phyloP scores from a whole-genome alignment of 75 land plant genomes.

The Cryptomeria japonica region DNA sequence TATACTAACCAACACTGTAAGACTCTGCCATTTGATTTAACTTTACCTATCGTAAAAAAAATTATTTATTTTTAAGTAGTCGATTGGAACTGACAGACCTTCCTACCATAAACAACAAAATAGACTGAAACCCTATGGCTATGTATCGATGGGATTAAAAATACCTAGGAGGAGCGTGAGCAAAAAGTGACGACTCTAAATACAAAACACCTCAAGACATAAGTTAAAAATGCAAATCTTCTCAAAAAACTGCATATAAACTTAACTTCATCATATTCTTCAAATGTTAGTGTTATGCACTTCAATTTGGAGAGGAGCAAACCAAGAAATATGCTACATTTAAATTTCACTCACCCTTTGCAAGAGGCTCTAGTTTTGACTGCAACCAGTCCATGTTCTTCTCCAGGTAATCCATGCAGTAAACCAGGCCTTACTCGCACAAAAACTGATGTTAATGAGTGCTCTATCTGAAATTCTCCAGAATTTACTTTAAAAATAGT shows the following conservation, averaged over 20 bases:
- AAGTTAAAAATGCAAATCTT: not conserved
- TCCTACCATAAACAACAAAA: not conserved
- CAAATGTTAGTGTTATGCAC: not conserved
- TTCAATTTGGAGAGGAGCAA: not conserved
- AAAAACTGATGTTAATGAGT: not conserved
- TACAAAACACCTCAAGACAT: not conserved
- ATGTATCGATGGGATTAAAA: not conserved
- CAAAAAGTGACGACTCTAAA: too few relatives aligned
- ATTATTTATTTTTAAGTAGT: not conserved
- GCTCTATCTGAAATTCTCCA: not conserved
- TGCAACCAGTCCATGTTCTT: slow-evolving; percentile 96
- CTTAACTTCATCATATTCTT: not conserved
- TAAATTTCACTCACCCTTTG: slow-evolving; percentile 50
- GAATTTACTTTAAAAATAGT: slow-evolving; percentile 2
- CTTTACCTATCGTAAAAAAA: too few relatives aligned
- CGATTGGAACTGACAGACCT: not conserved
- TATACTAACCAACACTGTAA: not conserved
- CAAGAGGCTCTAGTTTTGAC: slow-evolving; percentile 75
- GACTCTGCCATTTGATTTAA: not conserved
- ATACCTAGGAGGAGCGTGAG: not conserved
- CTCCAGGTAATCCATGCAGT: slow-evolving; percentile 99
- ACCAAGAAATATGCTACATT: not conserved
- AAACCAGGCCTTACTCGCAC: slow-evolving; percentile 66
- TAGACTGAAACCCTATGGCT: not conserved
- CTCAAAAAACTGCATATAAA: not conserved